Percentiles rank a stretch among this genome's conserved stretches.
Evolutionary conservation across 2,329 filamentous ascomycete species (phyloP).

Genomic region (Alternaria infectoria): DNA sequence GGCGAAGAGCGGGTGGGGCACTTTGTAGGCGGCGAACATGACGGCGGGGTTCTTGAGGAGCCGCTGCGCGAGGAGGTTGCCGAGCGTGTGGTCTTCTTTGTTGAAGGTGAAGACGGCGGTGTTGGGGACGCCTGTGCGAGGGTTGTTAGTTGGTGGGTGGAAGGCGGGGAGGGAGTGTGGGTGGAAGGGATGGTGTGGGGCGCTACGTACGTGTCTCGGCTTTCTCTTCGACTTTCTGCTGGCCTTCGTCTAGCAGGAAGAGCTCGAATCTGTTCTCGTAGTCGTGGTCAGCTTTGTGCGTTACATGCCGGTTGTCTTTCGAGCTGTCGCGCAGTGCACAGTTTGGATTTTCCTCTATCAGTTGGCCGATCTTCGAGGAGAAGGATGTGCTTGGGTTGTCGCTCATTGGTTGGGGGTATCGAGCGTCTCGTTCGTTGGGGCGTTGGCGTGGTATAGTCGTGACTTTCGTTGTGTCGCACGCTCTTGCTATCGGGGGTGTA

Average conservation of each 20-base stretch:
- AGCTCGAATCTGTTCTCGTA: slow-evolving; percentile 77
- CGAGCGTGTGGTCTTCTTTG: slow-evolving; percentile 96
- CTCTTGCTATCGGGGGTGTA: not conserved
- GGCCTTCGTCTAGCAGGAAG: slow-evolving; percentile 83
- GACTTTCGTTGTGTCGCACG: not conserved
- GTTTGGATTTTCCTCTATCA: slow-evolving; percentile 18
- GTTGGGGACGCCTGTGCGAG: slow-evolving; percentile 79
- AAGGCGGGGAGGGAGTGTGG: not conserved
- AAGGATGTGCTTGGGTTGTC: slow-evolving; percentile 1
- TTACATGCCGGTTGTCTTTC: slow-evolving; percentile 6
- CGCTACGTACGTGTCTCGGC: slow-evolving; percentile 81
- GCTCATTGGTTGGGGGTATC: slow-evolving; percentile 2
- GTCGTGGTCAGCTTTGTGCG: slow-evolving; percentile 24
- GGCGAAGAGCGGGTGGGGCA: slow-evolving; percentile 53
- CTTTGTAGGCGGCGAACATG: slow-evolving; percentile 90
- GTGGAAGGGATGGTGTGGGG: not conserved
- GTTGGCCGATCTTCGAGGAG: slow-evolving; percentile 9
- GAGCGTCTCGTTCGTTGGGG: not conserved
- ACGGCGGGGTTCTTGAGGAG: slow-evolving; percentile 85
- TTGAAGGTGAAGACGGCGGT: slow-evolving; percentile 94
- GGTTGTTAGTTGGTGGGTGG: not conserved
- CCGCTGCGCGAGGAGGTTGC: slow-evolving; percentile 84
- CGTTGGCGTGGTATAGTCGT: not conserved
- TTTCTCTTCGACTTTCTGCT: slow-evolving; percentile 92
- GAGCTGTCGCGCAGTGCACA: slow-evolving; percentile 14